These are phyloP conservation scores for Xylaria palmicola DNA, from an alignment of 495 filamentous ascomycete genomes.

Conservation along the genomic window DNA sequence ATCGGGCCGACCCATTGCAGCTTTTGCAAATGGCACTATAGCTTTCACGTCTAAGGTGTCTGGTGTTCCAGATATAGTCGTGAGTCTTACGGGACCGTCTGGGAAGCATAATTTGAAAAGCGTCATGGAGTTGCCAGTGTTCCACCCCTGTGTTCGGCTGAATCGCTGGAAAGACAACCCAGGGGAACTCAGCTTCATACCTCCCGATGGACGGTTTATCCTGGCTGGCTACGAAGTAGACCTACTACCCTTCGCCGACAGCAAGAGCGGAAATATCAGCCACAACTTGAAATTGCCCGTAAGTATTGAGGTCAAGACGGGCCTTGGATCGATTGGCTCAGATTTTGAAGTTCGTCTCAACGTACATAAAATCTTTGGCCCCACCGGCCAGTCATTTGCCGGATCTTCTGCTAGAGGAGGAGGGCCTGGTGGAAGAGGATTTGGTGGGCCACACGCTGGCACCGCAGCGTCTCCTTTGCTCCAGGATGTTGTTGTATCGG, in stretches of 20 bases:
- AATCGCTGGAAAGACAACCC: slow-evolving; percentile 82
- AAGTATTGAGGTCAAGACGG: slow-evolving; percentile 74
- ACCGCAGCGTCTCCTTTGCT: slow-evolving; percentile 59
- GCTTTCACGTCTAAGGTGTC: slow-evolving; percentile 94
- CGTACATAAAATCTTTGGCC: slow-evolving; percentile 63
- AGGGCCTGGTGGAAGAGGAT: slow-evolving; percentile 45
- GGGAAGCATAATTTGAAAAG: slow-evolving; percentile 70
- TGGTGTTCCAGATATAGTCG: slow-evolving; percentile 82
- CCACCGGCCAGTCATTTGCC: slow-evolving; percentile 28
- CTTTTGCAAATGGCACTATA: slow-evolving; percentile 87
- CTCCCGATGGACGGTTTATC: slow-evolving; percentile 93
- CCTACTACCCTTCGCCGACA: slow-evolving; percentile 62
- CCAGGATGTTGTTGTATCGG: slow-evolving; percentile 76
- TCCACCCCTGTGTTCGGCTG: slow-evolving; percentile 91
- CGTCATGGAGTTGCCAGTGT: slow-evolving; percentile 84
- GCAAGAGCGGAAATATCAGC: slow-evolving; percentile 39
- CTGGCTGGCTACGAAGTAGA: slow-evolving; percentile 94
- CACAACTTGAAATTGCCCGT: slow-evolving; percentile 74
- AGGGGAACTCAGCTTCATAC: slow-evolving; percentile 89
- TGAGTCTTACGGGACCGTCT: slow-evolving; percentile 75
- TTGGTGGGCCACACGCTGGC: slow-evolving; percentile 40
- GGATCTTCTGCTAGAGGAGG: slow-evolving; percentile 59
- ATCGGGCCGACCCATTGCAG: slow-evolving; percentile 80
- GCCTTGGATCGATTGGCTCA: slow-evolving; percentile 65
- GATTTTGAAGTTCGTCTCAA: slow-evolving; percentile 89